Evolutionary conservation across 2,329 filamentous ascomycete species (phyloP), one percentile per base, ranked within the genome.

Genomic region (Verruconis gallopava): DNA sequence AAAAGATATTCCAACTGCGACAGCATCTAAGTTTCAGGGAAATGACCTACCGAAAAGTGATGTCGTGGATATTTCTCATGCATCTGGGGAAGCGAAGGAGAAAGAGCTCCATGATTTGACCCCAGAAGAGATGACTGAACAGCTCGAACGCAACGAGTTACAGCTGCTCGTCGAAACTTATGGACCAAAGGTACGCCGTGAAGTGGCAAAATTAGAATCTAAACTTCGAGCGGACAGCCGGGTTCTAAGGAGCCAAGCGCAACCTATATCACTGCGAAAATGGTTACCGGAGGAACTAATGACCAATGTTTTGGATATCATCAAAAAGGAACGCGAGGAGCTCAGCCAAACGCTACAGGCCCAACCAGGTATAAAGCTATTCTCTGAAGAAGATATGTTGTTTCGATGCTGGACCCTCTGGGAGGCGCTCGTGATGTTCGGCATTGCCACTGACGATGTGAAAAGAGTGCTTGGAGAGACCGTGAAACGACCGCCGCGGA

Each of bases 61-160:
- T n/a, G n/a, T n/a, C n/a, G n/a, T n/a, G n/a, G n/a, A n/a, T n/a
- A n/a, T n/a, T n/a, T n/a, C n/a, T n/a, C n/a, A n/a, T n/a, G n/a
- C n/a, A n/a, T n/a, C n/a, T 19, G 13, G 25, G 37, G 14, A 37
- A 46, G 22, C 42, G 50, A 41, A 44, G 19, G 18, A 44, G 12
- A 30, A 50, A 34, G 28, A 15, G 37, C 56, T 69, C 40, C 64
- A 74, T 42, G 65, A 73, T 20, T 63, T 89, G 49, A 85, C 76
- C 38, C 81, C 89, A 1, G 89, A 95, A 56, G 85, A 96, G 58
- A 81, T 95, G 40, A 91, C 95, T 56, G 78, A 68, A 48, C 85
- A 93, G 53, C 72, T 96, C 13, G 85, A 95, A 57, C 81, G 86
- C 52, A 81, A 85, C n/a, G 85, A 93, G 53, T 68, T 98, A 28